Base-by-base conservation (phyloP, 2,329 filamentous ascomycete genomes). In the Fusarium udum region DNA sequence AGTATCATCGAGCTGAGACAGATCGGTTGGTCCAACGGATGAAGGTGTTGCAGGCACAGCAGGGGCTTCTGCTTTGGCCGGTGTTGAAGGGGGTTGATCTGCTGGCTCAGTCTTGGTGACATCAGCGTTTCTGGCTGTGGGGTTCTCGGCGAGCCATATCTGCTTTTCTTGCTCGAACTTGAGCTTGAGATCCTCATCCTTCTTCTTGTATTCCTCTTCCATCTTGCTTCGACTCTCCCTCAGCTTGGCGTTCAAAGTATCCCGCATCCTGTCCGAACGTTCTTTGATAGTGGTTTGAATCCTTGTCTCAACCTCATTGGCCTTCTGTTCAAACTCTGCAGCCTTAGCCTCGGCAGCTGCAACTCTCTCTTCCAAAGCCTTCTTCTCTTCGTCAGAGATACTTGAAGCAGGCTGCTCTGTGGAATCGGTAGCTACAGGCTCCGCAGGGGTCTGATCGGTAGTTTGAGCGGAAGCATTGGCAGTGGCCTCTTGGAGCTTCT, bases 261-360 rank as follows among this genome's bases (percentile, higher is more conserved):
- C 86, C 77, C 91, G 92, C 91, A 94, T 92, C 79, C 88, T 89
- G 48, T 93, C 89, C 3, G 90, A 91, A 49, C 91, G 87, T 59
- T 87, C 84, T 76, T 92, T 92, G 67, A 93, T 85, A 16, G 87
- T 90, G 40, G 82, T 84, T 63, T 89, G 85, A 51, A 90, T 87
- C 61, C 85, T 87, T 36, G 89, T 87, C 78, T 95, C 92, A 22
- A 92, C 84, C 68, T 91, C 89, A 61, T 88, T 87, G 3, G 85
- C 87, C 80, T 91, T 92, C 20, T 85, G 83, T 78, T 94, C 91
- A 52, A 89, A 87, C 74, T 92, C 91, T 7, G 87, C 85, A 14
- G 92, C 89, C 78, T 87, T 89, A 34, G 89, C 85, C 79, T 92
- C 89, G 4, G 91, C 87, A 26, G 83, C 83, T 32, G 89, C 84